These are phyloP conservation scores for Lyophyllum decastes DNA, from an alignment of 768 basidiomycete species.

Conservation along the genomic window DNA sequence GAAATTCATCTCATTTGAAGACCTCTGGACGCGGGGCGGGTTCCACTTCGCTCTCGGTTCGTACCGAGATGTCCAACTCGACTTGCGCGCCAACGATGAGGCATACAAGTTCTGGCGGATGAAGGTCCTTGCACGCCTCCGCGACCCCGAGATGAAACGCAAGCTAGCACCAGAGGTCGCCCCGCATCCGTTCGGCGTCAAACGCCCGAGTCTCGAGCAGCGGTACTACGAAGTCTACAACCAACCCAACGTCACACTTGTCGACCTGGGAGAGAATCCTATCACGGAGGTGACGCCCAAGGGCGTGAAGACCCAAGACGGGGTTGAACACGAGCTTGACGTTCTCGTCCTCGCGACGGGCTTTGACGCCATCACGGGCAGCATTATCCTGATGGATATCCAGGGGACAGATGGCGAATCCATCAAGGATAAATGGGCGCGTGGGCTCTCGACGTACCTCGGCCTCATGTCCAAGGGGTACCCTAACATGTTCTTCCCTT, in stretches of 20 bases:
- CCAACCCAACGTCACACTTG: conserved; percentile 23
- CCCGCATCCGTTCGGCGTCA: conserved; percentile 26
- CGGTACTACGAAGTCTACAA: conserved; percentile 26
- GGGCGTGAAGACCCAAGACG: conserved; percentile 21
- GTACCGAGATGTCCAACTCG: conserved; percentile 13
- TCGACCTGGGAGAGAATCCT: conserved; percentile 20
- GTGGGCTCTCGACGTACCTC: conserved; percentile 21
- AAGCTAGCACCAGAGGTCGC: conserved; percentile 23
- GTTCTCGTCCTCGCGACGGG: conserved; percentile 25
- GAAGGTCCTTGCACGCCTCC: conserved; percentile 19
- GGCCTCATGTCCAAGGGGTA: conserved; percentile 20
- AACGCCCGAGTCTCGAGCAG: conserved; percentile 23
- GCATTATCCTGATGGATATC: conserved; percentile 23
- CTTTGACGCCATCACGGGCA: conserved; percentile 25
- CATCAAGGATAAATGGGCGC: conserved; percentile 24
- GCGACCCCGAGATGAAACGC: conserved; percentile 19
- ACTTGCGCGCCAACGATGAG: conserved; percentile 20
- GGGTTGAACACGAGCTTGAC: conserved; percentile 21
- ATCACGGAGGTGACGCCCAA: conserved; percentile 21
- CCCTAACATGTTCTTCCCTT: conserved; percentile 28
- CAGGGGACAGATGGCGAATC: conserved; percentile 17
- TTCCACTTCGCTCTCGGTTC: conserved; percentile 20
- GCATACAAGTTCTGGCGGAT: conserved; percentile 26
- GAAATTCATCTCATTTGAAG: conserved; percentile 20
- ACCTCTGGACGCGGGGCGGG: conserved; percentile 23